Conservation (phyloP, 768 basidiomycete genomes). For the Chalciporus chontae region DNA sequence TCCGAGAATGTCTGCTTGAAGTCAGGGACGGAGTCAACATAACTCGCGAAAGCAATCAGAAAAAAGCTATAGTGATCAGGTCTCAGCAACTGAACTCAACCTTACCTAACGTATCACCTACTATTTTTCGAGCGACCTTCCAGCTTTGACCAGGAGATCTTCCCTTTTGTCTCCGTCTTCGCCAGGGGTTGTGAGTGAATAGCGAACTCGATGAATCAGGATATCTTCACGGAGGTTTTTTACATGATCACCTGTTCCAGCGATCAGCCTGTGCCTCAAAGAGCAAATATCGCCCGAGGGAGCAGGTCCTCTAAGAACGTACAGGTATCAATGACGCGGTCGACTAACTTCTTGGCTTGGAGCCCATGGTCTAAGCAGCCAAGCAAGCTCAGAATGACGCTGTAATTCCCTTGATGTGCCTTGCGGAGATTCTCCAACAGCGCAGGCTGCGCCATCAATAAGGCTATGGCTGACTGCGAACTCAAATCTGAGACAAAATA, state of each 20-base stretch:
- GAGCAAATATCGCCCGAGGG: background rate
- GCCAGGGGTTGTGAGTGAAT: constrained; percentile 77
- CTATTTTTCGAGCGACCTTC: constrained; percentile 86
- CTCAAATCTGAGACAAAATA: constrained; percentile 52
- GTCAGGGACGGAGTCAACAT: constrained; percentile 65
- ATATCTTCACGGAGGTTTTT: constrained; percentile 90
- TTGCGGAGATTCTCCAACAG: constrained; percentile 85
- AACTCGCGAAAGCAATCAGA: constrained; percentile 90
- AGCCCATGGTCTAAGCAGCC: constrained; percentile 90
- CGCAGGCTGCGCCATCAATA: constrained; percentile 75
- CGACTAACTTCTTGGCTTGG: constrained; percentile 84
- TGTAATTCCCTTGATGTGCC: constrained; percentile 90
- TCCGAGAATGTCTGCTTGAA: constrained; percentile 70
- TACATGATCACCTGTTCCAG: constrained; percentile 76
- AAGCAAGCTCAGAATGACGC: constrained; percentile 84
- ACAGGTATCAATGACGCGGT: constrained; percentile 81
- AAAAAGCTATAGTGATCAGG: constrained; percentile 66
- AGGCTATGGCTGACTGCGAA: constrained; percentile 77
- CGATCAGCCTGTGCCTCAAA: constrained; percentile 7
- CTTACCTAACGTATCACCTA: constrained; percentile 35
- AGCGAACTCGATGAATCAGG: constrained; percentile 75
- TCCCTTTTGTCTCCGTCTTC: constrained; percentile 52
- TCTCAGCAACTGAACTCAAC: background rate
- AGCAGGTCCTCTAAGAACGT: constrained; percentile 22
- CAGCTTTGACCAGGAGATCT: constrained; percentile 59